Conservation (phyloP, 805 yeast species). For the Monosporozyma aerobia region DNA sequence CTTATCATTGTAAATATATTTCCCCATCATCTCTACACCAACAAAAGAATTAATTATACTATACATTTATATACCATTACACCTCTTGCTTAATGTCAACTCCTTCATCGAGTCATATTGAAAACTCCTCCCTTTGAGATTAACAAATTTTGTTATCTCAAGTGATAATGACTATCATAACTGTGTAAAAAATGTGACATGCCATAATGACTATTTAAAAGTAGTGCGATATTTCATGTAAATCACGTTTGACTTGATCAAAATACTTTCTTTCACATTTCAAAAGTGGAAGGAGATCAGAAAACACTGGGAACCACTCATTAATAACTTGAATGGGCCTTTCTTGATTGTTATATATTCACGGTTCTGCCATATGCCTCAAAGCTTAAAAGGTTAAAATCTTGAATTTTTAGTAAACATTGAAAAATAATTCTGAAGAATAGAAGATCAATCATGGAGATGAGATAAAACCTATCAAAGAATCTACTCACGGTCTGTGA, state of each 20-base stretch:
- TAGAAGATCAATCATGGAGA: background rate
- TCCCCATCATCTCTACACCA: background rate
- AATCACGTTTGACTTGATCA: no score
- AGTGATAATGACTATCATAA: background rate
- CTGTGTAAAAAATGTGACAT: background rate
- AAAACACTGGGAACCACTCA: no score
- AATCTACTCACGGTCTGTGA: background rate
- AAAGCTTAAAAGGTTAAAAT: background rate
- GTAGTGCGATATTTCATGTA: background rate
- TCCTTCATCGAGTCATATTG: background rate
- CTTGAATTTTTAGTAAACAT: background rate
- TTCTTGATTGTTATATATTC: no score
- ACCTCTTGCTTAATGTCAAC: background rate
- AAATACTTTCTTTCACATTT: no score
- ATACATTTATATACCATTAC: background rate
- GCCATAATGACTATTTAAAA: background rate
- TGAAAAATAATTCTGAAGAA: background rate
- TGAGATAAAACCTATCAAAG: background rate
- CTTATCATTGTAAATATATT: background rate
- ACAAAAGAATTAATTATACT: background rate
- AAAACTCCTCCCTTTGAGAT: background rate
- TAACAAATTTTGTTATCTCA: background rate
- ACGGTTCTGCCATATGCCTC: no score
- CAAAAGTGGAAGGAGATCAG: no score
- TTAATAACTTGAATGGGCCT: no score